Base-by-base conservation (phyloP, 305 asterid species). In the Andrographis paniculata region DNA sequence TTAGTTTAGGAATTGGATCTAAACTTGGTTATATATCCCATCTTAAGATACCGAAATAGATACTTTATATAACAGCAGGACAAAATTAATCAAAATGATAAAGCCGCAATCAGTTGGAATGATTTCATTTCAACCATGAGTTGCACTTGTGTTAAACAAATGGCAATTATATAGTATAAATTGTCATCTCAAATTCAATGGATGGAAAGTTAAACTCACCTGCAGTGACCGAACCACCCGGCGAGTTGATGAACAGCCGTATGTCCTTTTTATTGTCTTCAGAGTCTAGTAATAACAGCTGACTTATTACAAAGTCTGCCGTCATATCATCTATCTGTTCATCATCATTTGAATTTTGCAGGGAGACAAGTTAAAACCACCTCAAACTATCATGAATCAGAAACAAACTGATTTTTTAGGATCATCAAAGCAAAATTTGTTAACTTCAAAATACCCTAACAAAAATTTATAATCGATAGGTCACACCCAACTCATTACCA, bases 211-310 rank as follows among this genome's bases (percentile, higher is more conserved):
- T 21, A 30, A 1, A 55, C 73, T 68, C 62, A 87, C 97, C 97
- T 48, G 95, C 84, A 53, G 95, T 79, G 30, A 71, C 80, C 18
- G 95, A 85, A 57, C 95, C 94, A 65, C 95, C 94, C 11, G 94
- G 94, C n/a, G 93, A 82, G 69, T 85, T 85, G 51, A 89, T 82
- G 64, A 89, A 64, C 80, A 89, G 52, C 56, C 49, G 79, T 68
- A 89, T 89, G 64, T 89, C 95, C 45, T 76, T 85, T 47, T 65
- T 66, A 24, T 47, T 63, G 62, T 85, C 94, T 69, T 85, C 87
- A 2, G 94, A 79, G 59, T 84, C 97, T 36, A 89, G 91, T 53
- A 89, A 62, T 55, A 89, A 64, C 20, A 91, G 74, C 77, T 86
- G 95, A 63, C 83, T 80, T 45, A 91, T 78, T 52, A 86, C 50